Evolutionary conservation across 345 rosid genomes (phyloP).

Genomic region (Stellera chamaejasme): DNA sequence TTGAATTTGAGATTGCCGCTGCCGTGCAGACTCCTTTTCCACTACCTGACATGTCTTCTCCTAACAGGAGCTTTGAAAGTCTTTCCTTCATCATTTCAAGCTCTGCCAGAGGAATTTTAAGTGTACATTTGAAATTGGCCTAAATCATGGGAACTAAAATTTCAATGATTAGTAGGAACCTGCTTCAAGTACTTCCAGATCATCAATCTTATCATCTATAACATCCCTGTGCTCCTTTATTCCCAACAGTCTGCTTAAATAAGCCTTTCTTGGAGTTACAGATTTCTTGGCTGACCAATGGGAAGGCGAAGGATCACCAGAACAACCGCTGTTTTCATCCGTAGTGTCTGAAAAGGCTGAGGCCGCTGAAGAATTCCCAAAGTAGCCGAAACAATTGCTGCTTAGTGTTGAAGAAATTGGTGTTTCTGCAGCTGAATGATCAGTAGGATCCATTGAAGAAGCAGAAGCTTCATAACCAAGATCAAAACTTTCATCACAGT

Average conservation of each 20-base stretch:
- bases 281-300: conserved; percentile 41
- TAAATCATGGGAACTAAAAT: no score
- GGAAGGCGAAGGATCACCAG: conserved; percentile 56
- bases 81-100: conserved; percentile 88
- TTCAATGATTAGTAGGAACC: conserved; percentile 26
- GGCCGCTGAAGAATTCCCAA: conserved; percentile 54
- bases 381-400: conserved; percentile 43
- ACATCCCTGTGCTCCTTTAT: conserved; percentile 25
- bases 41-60: conserved; percentile 96
- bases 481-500: conserved; percentile 39
- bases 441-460: conserved; percentile 43
- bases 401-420: conserved; percentile 46
- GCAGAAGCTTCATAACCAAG: conserved; percentile 45
- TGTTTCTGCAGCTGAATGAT: conserved; percentile 42
- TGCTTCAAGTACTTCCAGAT: conserved; percentile 41
- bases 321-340: conserved; percentile 46
- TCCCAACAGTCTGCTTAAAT: conserved; percentile 16
- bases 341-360: conserved; percentile 54
- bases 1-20: conserved; percentile 78
- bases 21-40: conserved; percentile 97
- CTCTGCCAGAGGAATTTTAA: conserved; percentile 26
- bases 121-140: neutral
- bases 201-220: conserved; percentile 26
- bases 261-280: conserved; percentile 15
- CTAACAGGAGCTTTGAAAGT: conserved; percentile 81